Conservation (phyloP, 2,329 filamentous ascomycete species). For the Fusarium sp. region DNA sequence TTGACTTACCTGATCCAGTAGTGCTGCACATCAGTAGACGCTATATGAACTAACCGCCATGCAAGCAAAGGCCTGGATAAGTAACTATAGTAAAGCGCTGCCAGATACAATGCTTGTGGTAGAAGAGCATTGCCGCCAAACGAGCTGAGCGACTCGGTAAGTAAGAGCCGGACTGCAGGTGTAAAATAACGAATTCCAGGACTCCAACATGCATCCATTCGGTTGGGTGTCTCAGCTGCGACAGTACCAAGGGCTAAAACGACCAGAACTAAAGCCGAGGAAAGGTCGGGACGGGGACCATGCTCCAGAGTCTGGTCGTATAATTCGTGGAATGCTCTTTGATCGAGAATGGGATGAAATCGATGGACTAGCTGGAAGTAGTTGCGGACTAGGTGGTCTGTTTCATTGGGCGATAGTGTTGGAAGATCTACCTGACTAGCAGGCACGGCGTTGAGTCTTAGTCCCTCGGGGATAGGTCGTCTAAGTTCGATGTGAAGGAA, state of each 20-base stretch:
- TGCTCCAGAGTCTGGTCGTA: constrained; percentile 15
- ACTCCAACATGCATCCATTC: constrained; percentile 24
- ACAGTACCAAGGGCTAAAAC: constrained; percentile 37
- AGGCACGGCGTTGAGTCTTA: constrained; percentile 28
- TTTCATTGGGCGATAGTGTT: constrained; percentile 9
- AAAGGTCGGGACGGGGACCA: constrained; percentile 21
- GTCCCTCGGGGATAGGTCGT: constrained; percentile 17
- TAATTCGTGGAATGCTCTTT: constrained; percentile 22
- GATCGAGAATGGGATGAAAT: constrained; percentile 38
- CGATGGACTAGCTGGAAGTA: constrained; percentile 39
- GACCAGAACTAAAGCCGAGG: constrained; percentile 25
- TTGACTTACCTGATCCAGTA: constrained; percentile 39
- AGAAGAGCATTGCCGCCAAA: constrained; percentile 39
- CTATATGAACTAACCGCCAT: constrained; percentile 42
- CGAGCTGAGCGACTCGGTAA: constrained; percentile 36
- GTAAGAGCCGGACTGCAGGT: constrained; percentile 24
- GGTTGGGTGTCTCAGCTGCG: constrained; percentile 26
- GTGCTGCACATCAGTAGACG: constrained; percentile 42
- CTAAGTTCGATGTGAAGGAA: constrained; percentile 40
- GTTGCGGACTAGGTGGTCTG: constrained; percentile 25
- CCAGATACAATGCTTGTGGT: constrained; percentile 38
- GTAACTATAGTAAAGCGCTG: constrained; percentile 44
- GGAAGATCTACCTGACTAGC: constrained; percentile 33
- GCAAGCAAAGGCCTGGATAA: constrained; percentile 40
- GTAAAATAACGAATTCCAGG: constrained; percentile 34